phyloP scores from a whole-genome alignment of 306 rosid genomes.

The Dalbergia cochinchinensis region DNA sequence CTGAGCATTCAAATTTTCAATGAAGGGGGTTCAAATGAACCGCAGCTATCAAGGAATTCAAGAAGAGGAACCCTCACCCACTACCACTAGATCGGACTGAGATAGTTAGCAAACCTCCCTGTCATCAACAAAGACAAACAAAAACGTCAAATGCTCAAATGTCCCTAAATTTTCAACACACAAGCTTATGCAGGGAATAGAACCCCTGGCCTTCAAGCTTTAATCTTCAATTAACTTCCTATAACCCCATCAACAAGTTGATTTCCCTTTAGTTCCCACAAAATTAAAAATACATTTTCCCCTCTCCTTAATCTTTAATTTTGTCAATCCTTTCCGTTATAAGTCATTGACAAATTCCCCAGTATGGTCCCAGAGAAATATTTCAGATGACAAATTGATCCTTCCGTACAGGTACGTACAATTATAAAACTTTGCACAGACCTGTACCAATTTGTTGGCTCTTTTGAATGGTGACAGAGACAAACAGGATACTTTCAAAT shows the following conservation, averaged over 20 bases:
- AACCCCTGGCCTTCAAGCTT: neutral
- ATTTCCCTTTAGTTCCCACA: no score
- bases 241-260: neutral
- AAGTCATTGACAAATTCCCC: no score
- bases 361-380: no score
- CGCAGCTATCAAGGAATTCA: conserved; percentile 11
- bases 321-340: no score
- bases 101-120: conserved; percentile 66
- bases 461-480: no score
- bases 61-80: conserved; percentile 30
- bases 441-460: no score
- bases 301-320: no score
- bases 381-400: no score
- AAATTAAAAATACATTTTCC: no score
- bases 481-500: no score
- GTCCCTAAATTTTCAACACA: neutral
- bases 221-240: neutral
- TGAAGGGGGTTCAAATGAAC: conserved; percentile 2
- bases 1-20: conserved; percentile 32
- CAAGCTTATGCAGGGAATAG: neutral
- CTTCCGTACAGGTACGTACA: no score
- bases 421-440: no score
- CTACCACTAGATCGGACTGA: conserved; percentile 64
- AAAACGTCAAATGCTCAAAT: conserved; percentile 4
- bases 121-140: conserved; percentile 44